Percentiles rank a stretch among this genome's conserved stretches.
These are phyloP conservation scores for Pseudophaeomoniella oleicola DNA, from an alignment of 2,329 filamentous ascomycete genomes.

Conservation along the genomic window DNA sequence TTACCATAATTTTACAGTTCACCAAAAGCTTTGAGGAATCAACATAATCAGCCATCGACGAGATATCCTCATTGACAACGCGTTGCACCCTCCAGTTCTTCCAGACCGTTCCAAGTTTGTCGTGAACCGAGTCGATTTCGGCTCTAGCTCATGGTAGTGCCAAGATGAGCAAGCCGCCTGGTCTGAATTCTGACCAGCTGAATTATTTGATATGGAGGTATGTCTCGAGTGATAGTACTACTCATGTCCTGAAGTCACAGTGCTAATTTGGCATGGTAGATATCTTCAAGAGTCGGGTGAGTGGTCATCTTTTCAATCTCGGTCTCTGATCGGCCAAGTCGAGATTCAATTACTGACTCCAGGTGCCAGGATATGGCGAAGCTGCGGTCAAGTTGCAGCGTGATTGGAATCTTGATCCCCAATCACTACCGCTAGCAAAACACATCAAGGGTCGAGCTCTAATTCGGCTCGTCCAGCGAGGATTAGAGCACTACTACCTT, in stretches of 20 bases:
- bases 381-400: slow-evolving; percentile 45
- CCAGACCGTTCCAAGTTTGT: not conserved
- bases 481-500: slow-evolving; percentile 39
- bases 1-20: too few species aligned
- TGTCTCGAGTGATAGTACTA: too few species aligned
- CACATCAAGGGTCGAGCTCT: slow-evolving; percentile 45
- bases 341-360: slow-evolving; percentile 6
- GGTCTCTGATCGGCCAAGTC: not conserved
- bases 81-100: too few species aligned
- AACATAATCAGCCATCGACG: too few species aligned
- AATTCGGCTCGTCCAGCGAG: slow-evolving; percentile 49
- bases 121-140: too few species aligned
- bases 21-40: too few species aligned
- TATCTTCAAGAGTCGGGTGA: slow-evolving; percentile 41
- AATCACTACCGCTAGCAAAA: slow-evolving; percentile 45
- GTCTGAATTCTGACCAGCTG: slow-evolving; percentile 45
- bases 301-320: slow-evolving; percentile 3
- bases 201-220: slow-evolving; percentile 58
- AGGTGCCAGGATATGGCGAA: slow-evolving; percentile 36
- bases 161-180: slow-evolving; percentile 11
- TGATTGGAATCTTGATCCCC: slow-evolving; percentile 49
- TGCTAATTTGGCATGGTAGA: slow-evolving; percentile 21
- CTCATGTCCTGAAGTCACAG: too few species aligned
- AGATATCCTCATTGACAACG: too few species aligned
- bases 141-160: not conserved